A percentile compares a stretch with the other conserved stretches of the same genome.
Evolutionary conservation across 768 basidiomycete genomes (phyloP).

Genomic region (Rhizopogon salebrosus): DNA sequence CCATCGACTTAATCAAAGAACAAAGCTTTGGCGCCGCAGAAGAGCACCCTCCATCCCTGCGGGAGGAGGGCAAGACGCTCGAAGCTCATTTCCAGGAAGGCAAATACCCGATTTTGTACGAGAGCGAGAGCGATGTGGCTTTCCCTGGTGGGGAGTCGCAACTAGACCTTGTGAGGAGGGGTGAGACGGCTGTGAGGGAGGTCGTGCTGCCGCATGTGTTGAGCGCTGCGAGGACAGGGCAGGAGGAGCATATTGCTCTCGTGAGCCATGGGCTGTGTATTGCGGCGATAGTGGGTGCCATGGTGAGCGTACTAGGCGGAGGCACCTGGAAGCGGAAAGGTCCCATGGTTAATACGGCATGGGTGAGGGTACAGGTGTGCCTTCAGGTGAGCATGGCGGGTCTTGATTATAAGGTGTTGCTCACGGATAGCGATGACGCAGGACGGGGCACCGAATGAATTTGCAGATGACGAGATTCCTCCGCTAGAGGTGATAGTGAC

Average conservation of each 20-base stretch:
- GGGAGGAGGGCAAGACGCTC: slow-evolving; percentile 24
- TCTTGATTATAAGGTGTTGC: not conserved
- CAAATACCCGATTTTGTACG: slow-evolving; percentile 45
- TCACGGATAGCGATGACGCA: slow-evolving; percentile 11
- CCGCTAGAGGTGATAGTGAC: slow-evolving; percentile 40
- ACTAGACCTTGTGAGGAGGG: slow-evolving; percentile 55
- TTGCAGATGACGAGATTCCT: slow-evolving; percentile 23
- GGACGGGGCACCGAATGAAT: slow-evolving; percentile 22
- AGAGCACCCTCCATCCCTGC: slow-evolving; percentile 41
- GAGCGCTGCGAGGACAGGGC: slow-evolving; percentile 34
- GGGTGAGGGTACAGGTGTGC: slow-evolving; percentile 52
- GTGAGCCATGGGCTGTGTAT: slow-evolving; percentile 78
- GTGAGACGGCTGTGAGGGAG: slow-evolving; percentile 44
- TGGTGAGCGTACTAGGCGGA: slow-evolving; percentile 40
- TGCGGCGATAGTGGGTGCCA: slow-evolving; percentile 46
- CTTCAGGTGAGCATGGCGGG: slow-evolving; percentile 32
- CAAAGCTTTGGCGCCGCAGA: slow-evolving; percentile 70
- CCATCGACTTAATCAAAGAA: slow-evolving; percentile 44
- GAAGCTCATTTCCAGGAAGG: slow-evolving; percentile 48
- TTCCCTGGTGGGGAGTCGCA: slow-evolving; percentile 71
- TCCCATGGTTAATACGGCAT: slow-evolving; percentile 59
- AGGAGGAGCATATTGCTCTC: slow-evolving; percentile 50
- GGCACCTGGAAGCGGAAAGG: slow-evolving; percentile 9
- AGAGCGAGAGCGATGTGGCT: slow-evolving; percentile 27
- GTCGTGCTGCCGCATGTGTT: slow-evolving; percentile 49